Evolutionary conservation across 345 rosid species (phyloP).

Genomic region (Litchi chinensis): DNA sequence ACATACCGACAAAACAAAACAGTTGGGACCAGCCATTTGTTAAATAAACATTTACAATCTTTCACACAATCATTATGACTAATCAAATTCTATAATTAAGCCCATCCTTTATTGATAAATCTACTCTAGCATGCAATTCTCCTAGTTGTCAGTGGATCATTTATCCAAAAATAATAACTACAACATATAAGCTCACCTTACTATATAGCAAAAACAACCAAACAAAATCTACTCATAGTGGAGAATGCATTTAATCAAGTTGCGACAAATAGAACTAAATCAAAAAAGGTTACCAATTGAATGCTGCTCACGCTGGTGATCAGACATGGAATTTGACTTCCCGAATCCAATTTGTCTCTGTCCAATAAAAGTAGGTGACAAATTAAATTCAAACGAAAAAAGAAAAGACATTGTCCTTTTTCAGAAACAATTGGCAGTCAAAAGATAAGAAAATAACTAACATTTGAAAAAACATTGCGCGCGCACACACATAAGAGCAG

Average conservation of each 20-base stretch:
- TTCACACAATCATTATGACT: constrained; percentile 9
- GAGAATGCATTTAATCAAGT: neutral
- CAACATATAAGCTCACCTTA: constrained; percentile 6
- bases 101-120: neutral
- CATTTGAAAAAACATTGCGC: neutral
- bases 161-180: neutral
- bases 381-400: constrained; percentile 22
- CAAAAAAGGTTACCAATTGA: constrained; percentile 15
- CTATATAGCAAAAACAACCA: constrained; percentile 5
- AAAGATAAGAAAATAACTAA: neutral
- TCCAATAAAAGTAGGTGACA: constrained; percentile 30
- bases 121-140: neutral
- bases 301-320: constrained; percentile 56
- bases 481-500: neutral
- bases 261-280: constrained; percentile 14
- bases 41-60: neutral
- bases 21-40: neutral
- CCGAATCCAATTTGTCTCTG: constrained; percentile 76
- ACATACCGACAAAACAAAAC: constrained; percentile 15
- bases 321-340: constrained; percentile 53
- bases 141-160: neutral
- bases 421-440: neutral
- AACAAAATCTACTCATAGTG: constrained; percentile 4
- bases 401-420: neutral
- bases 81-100: neutral